These are phyloP conservation scores for Xylariales sp. DNA, from an alignment of 2,329 filamentous ascomycete genomes.

Conservation along the genomic window DNA sequence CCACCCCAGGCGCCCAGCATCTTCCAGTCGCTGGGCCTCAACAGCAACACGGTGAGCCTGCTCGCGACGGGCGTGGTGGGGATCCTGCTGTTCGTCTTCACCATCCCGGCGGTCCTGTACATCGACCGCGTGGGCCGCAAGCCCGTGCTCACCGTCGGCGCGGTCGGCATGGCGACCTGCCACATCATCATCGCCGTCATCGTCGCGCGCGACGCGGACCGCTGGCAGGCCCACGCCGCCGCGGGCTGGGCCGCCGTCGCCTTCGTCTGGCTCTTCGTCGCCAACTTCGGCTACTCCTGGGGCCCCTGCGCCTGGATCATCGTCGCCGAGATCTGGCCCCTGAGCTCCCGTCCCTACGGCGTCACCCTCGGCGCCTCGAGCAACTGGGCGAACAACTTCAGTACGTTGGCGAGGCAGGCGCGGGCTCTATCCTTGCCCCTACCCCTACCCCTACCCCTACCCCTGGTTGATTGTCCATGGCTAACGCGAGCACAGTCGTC, in stretches of 20 bases:
- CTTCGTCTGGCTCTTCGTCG: constrained; percentile 80
- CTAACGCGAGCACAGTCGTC: constrained; percentile 61
- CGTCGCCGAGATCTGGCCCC: constrained; percentile 79
- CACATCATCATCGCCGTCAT: constrained; percentile 80
- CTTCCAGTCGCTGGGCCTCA: constrained; percentile 73
- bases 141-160: constrained; percentile 71
- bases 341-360: constrained; percentile 76
- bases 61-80: constrained; percentile 78
- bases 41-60: constrained; percentile 62
- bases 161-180: constrained; percentile 75
- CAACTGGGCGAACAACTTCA: constrained; percentile 71
- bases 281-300: constrained; percentile 82
- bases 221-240: constrained; percentile 66
- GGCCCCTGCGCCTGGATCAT: constrained; percentile 81
- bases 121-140: constrained; percentile 74
- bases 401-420: constrained; percentile 35
- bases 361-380: constrained; percentile 74
- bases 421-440: not conserved
- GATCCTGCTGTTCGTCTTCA: constrained; percentile 75
- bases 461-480: not conserved
- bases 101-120: constrained; percentile 73
- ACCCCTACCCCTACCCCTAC: not conserved
- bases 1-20: constrained; percentile 74
- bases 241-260: constrained; percentile 76
- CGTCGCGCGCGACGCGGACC: constrained; percentile 70